Evolutionary conservation across 179 eudicot species (phyloP).

Genomic region (Vitellaria paradoxa): DNA sequence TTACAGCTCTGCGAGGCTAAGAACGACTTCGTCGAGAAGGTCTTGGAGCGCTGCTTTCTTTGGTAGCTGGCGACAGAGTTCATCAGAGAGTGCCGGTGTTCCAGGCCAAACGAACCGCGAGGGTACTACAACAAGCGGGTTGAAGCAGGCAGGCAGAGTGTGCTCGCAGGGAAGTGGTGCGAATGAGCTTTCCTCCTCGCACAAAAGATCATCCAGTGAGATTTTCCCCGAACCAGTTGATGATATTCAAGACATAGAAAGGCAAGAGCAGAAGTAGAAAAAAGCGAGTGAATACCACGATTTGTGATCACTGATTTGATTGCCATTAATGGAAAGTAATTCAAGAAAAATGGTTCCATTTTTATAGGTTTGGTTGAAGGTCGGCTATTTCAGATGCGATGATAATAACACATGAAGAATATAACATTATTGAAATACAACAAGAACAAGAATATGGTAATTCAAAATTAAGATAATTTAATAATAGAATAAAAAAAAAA

Average conservation of each 20-base stretch:
- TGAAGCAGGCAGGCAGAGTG: slow-evolving; percentile 47
- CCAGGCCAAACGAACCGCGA: slow-evolving; percentile 31
- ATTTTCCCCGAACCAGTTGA: slow-evolving; percentile 66
- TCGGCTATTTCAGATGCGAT: no score
- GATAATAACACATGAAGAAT: no score
- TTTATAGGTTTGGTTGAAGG: no score
- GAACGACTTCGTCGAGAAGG: slow-evolving; percentile 64
- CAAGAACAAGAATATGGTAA: no score
- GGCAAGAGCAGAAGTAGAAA: slow-evolving; percentile 34
- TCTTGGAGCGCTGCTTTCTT: slow-evolving; percentile 81
- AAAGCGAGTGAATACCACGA: neutral
- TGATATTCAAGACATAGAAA: slow-evolving; percentile 46
- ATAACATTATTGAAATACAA: no score
- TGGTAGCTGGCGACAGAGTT: slow-evolving; percentile 83
- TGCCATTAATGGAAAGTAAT: neutral
- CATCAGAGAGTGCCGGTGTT: slow-evolving; percentile 39
- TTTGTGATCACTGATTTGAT: neutral
- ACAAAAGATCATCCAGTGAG: slow-evolving; percentile 59
- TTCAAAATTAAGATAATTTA: no score
- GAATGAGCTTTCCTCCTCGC: slow-evolving; percentile 44
- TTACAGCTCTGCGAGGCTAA: slow-evolving; percentile 48
- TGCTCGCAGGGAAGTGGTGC: slow-evolving; percentile 59
- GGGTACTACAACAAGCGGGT: slow-evolving; percentile 30
- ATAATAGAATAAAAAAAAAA: no score
- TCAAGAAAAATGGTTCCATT: no score